These are phyloP conservation scores for Sesbania bispinosa DNA, from an alignment of 306 rosid species.

Conservation along the genomic window DNA sequence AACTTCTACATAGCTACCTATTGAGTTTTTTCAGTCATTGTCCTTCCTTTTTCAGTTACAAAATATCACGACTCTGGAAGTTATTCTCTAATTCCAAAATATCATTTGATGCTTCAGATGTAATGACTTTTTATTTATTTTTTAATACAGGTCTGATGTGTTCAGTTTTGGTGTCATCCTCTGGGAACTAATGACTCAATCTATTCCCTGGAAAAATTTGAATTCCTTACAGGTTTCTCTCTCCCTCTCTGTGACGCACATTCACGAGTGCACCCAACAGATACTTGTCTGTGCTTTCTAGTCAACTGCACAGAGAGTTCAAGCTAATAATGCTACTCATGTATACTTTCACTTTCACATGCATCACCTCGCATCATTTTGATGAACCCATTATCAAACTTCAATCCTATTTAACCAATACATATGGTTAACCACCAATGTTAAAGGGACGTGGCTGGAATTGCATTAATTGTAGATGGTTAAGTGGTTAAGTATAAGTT, in stretches of 20 bases:
- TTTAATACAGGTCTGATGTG: slow-evolving; percentile 62
- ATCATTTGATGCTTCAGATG: background rate
- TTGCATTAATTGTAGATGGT: background rate
- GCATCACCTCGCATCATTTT: background rate
- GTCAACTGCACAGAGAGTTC: background rate
- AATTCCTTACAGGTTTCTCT: slow-evolving; percentile 63
- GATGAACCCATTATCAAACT: background rate
- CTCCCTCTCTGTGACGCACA: too few species aligned
- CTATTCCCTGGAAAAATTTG: slow-evolving; percentile 65
- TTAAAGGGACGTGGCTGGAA: too few species aligned
- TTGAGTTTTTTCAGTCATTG: background rate
- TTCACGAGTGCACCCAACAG: background rate
- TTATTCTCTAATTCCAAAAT: background rate
- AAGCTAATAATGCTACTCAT: background rate
- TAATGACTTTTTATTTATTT: slow-evolving; percentile 8
- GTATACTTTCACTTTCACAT: background rate
- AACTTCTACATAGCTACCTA: background rate
- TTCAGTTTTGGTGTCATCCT: slow-evolving; percentile 75
- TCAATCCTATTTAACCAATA: background rate
- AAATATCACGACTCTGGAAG: background rate
- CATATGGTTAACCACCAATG: background rate
- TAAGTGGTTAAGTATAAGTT: background rate
- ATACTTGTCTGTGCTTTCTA: background rate
- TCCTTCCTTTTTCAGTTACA: background rate
- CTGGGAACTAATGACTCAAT: slow-evolving; percentile 69